Base-by-base conservation (phyloP, 208 protist species). In the Trypanosoma avium region DNA sequence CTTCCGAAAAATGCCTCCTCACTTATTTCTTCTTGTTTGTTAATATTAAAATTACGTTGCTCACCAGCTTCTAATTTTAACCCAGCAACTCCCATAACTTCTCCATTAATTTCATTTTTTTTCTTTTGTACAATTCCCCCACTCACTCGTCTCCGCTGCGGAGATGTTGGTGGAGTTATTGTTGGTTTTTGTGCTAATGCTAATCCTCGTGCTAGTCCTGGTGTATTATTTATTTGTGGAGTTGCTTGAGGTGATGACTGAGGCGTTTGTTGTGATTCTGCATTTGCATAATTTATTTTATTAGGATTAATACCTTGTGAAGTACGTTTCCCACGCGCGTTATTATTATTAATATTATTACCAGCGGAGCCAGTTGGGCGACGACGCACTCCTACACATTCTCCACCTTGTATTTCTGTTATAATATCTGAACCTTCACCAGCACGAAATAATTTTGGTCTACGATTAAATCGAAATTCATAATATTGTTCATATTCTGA, bases 401-500 rank as follows among this genome's bases (percentile, higher is more conserved):
- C 82, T 0, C 53, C 73, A 12, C 71, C 72, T 5, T 53, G 63
- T 9, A 70, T 55, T 6, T 46, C 70, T 4, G 53, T 57, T 6
- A 58, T 70, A 1, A 55, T 59, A 15, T 62, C 26, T 9, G 26
- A 22, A 6, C 13, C 35, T 15, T 73, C 73, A 10, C 73, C 61
- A 12, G 55, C 63, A 40, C 90, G 84, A 54, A 91, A 95, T 3
- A 97, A 67, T 54, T 90, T 92, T 5, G 88, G 88, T 36, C 82
- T 81, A n/a, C 84, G 80, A 46, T 87, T 79, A 55, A 86, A 87
- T 38, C 90, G 90, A 58, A 95, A 84, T 58, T 93, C 75, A 75
- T 90, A 93, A 69, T 92, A 96, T 30, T 96, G 76, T 71, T 97
- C 92, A 63, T 79, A 97, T 64, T 97, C 88, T 17, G 69, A 60